phyloP scores from a whole-genome alignment of 2,329 filamentous ascomycete genomes.

The Xylaria sp. region DNA sequence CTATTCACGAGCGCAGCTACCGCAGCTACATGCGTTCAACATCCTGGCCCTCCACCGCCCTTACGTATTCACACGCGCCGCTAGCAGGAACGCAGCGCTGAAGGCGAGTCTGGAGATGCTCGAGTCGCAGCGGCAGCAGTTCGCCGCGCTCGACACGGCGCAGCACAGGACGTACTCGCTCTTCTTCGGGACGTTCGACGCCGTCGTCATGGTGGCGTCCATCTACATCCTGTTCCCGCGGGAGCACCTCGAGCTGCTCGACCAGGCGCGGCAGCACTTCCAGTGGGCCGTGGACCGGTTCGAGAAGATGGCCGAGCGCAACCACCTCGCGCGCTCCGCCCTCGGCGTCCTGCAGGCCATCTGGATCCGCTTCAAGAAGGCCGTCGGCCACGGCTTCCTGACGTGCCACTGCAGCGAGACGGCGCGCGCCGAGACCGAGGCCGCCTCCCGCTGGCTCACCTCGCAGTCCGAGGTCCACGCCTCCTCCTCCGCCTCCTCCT shows the following conservation, averaged over 20 bases:
- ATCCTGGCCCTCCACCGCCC: conserved; percentile 69
- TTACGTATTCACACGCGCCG: conserved; percentile 67
- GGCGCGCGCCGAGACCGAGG: conserved; percentile 36
- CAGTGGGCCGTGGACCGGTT: conserved; percentile 69
- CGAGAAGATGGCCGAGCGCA: conserved; percentile 63
- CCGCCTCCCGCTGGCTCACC: conserved; percentile 31
- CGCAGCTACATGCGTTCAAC: conserved; percentile 62
- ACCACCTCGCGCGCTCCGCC: conserved; percentile 63
- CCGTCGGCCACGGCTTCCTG: conserved; percentile 53
- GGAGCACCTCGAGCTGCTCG: conserved; percentile 61
- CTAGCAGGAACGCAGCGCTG: conserved; percentile 65
- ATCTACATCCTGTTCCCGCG: conserved; percentile 70
- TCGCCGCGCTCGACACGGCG: conserved; percentile 59
- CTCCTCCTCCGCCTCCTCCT: conserved; percentile 15
- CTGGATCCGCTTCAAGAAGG: conserved; percentile 62
- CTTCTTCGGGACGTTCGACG: conserved; percentile 72
- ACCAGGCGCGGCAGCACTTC: conserved; percentile 64
- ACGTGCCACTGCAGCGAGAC: conserved; percentile 25
- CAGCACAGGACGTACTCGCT: conserved; percentile 66
- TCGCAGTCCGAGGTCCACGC: conserved; percentile 31
- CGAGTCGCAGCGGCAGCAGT: conserved; percentile 61
- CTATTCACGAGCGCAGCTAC: conserved; percentile 56
- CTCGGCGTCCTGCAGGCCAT: conserved; percentile 66
- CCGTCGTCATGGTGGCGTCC: conserved; percentile 68
- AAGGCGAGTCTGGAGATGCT: conserved; percentile 66